These are phyloP conservation scores for Voacanga thouarsii DNA, from an alignment of 257 asterid genomes.

Conservation along the genomic window DNA sequence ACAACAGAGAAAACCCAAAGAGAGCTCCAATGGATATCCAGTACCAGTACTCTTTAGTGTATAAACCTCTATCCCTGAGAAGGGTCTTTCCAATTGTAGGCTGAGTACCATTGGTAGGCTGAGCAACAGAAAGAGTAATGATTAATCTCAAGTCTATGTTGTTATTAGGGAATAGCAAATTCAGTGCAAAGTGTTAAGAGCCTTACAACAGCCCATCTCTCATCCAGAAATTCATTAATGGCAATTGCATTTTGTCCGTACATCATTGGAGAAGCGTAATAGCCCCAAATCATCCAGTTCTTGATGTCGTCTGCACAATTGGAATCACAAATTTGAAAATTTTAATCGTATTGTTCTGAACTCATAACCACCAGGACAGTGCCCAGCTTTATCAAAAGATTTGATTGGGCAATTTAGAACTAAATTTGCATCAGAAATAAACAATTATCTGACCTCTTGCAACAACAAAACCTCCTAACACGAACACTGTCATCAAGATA, in stretches of 20 bases:
- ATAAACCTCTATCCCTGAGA: slow-evolving; percentile 64
- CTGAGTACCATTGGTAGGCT: slow-evolving; percentile 55
- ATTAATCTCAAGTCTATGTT: background rate
- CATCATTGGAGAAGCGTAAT: slow-evolving; percentile 84
- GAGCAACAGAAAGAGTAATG: slow-evolving; percentile 8
- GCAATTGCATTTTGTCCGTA: slow-evolving; percentile 90
- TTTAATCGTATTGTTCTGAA: background rate
- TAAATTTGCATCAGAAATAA: background rate
- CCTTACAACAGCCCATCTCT: slow-evolving; percentile 79
- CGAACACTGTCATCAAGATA: slow-evolving; percentile 55
- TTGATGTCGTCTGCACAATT: slow-evolving; percentile 54
- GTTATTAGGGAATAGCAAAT: background rate
- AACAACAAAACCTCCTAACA: slow-evolving; percentile 72
- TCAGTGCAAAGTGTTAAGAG: background rate
- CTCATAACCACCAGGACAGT: background rate
- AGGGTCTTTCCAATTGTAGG: slow-evolving; percentile 76
- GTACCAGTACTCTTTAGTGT: slow-evolving; percentile 51
- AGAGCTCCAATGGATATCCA: slow-evolving; percentile 10
- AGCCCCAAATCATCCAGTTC: slow-evolving; percentile 90
- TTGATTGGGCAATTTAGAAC: background rate
- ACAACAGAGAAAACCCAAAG: background rate
- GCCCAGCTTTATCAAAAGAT: background rate
- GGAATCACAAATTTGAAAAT: background rate
- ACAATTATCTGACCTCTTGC: slow-evolving; percentile 37
- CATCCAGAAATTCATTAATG: slow-evolving; percentile 69